These are phyloP conservation scores for Penicillium freii DNA, from an alignment of 2,329 filamentous ascomycete species.

Conservation along the genomic window DNA sequence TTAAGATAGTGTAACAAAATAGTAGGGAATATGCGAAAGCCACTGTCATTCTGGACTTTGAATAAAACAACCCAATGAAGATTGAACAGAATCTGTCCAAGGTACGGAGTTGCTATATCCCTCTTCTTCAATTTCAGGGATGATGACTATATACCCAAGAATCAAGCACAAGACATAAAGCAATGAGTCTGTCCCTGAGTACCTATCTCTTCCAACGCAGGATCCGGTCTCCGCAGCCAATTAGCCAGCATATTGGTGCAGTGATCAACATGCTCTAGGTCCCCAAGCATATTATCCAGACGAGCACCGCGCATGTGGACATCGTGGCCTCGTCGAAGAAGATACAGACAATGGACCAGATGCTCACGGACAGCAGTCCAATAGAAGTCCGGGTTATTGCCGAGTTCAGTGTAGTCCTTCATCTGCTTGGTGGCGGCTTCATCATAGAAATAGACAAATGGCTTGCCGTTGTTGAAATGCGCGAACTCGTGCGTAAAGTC, in stretches of 20 bases:
- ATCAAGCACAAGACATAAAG: conserved; percentile 16
- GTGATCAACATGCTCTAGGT: conserved; percentile 19
- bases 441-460: conserved; percentile 18
- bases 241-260: conserved; percentile 18
- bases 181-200: conserved; percentile 14
- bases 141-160: neutral
- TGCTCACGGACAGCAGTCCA: conserved; percentile 13
- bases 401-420: conserved; percentile 15
- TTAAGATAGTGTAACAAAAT: neutral
- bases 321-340: conserved; percentile 16
- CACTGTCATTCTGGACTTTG: neutral
- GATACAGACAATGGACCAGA: conserved; percentile 16
- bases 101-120: neutral
- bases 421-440: conserved; percentile 12
- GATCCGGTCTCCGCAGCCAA: conserved; percentile 11
- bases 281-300: conserved; percentile 15
- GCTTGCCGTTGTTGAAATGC: conserved; percentile 15
- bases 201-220: conserved; percentile 9
- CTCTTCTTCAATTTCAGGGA: neutral
- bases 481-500: conserved; percentile 15
- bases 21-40: neutral
- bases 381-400: conserved; percentile 7
- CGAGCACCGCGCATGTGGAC: conserved; percentile 16
- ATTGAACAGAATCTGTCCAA: neutral
- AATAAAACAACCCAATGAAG: neutral